phyloP scores from a whole-genome alignment of 2,329 filamentous ascomycete genomes.

The Chrysoporthe cubensis region DNA sequence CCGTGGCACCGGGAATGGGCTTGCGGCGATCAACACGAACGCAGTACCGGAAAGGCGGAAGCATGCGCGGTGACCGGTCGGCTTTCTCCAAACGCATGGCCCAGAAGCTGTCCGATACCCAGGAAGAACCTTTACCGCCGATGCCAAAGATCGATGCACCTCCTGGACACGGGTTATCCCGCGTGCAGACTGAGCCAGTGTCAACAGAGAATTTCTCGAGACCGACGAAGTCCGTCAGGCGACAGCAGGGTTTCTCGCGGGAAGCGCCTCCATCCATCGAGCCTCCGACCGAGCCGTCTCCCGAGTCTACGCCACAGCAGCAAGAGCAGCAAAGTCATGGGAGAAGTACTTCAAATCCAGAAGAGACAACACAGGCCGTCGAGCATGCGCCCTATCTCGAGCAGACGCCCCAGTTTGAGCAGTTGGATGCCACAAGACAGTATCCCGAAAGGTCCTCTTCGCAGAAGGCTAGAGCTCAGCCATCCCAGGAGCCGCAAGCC shows the following conservation, averaged over 20 bases:
- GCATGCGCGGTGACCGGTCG: conserved; percentile 75
- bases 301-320: conserved; percentile 9
- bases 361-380: conserved; percentile 60
- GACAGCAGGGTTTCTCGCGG: conserved; percentile 54
- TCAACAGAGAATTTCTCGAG: conserved; percentile 65
- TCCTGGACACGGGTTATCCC: conserved; percentile 56
- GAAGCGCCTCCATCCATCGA: conserved; percentile 40
- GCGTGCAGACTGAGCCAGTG: conserved; percentile 73
- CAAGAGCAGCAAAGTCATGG: conserved; percentile 34
- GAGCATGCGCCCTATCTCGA: conserved; percentile 67
- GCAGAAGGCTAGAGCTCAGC: conserved; percentile 47
- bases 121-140: conserved; percentile 50
- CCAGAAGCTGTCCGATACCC: conserved; percentile 64
- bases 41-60: conserved; percentile 84
- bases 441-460: conserved; percentile 61
- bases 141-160: conserved; percentile 50
- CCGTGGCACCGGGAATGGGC: conserved; percentile 75
- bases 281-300: conserved; percentile 15
- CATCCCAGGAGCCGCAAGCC: conserved; percentile 44
- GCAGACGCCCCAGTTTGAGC: conserved; percentile 54
- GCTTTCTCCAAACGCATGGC: conserved; percentile 75
- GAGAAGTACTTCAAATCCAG: conserved; percentile 39
- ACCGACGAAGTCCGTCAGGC: conserved; percentile 53
- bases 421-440: conserved; percentile 40
- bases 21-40: conserved; percentile 89